Evolutionary conservation across 2,329 filamentous ascomycete genomes (phyloP), one percentile per base, ranked within the genome.

Genomic region (Cladosporium sp.): DNA sequence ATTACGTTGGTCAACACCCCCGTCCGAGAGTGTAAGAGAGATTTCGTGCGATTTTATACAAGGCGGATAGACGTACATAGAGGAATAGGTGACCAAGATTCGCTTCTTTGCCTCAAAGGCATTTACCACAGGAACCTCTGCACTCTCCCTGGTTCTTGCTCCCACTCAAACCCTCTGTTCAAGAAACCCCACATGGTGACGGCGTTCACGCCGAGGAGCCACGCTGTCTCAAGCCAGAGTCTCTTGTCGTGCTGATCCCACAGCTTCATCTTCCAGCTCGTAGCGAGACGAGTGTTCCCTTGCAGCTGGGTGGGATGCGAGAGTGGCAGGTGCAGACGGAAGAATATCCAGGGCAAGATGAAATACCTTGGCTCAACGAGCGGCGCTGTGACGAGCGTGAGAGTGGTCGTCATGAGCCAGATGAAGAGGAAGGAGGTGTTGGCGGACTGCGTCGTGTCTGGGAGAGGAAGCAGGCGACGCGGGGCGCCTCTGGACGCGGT

Each of bases 361-460:
- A 95, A 95, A 70, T 98, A 98, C 11, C 93, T 82, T 11, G 93
- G 93, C 68, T 98, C 93, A 9, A 98, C 92, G 0, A 98, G 79
- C 0, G 93, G 91, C 0, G 93, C 91, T 0, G 89, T 93, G 51
- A 95, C 73, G 10, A 98, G 79, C 0, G 88, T 92, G 3, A 95
- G 75, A 0, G 85, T 66, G 0, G 90, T 90, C 0, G 91, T 80
- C 4, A 83, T 71, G 7, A 95, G 67, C 76, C 79, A 85, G 31
- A 84, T 70, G 18, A 84, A 64, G 10, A 81, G 69, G 60, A 83
- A 84, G 61, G 76, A 77, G 40, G 73, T 71, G 28, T 58, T 62
- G 5, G 60, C 60, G 0, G 59, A 56, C 31, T 58, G 58, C 22
- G 58, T 55, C 5, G 59, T 61, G 34, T 65, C 58, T 3, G 65